A percentile compares a stretch with the other conserved stretches of the same genome.
Evolutionary conservation across 495 filamentous ascomycete genomes (phyloP).

Genomic region (Xylaria palmicola): DNA sequence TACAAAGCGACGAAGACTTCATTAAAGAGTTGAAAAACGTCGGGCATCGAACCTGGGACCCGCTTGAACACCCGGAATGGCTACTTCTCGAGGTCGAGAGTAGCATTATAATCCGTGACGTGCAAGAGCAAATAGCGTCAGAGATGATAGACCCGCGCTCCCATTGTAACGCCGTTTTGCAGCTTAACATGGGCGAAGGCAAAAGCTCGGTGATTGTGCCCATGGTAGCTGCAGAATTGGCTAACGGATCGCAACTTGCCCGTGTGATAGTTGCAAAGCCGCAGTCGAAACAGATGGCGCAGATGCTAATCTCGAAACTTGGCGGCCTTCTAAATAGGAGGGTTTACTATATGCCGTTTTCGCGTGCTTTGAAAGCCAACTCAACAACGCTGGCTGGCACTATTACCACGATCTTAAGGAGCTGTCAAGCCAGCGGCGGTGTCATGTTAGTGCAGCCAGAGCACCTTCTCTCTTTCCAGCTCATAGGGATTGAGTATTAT

Average conservation of each 20-base stretch:
- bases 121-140: slow-evolving; percentile 57
- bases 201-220: slow-evolving; percentile 73
- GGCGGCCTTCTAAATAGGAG: slow-evolving; percentile 59
- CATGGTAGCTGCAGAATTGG: slow-evolving; percentile 56
- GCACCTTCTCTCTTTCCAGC: slow-evolving; percentile 66
- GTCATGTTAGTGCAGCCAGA: slow-evolving; percentile 65
- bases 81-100: slow-evolving; percentile 65
- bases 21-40: slow-evolving; percentile 50
- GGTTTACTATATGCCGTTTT: slow-evolving; percentile 64
- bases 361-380: slow-evolving; percentile 46
- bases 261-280: slow-evolving; percentile 64
- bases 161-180: slow-evolving; percentile 55
- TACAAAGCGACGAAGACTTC: slow-evolving; percentile 37
- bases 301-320: slow-evolving; percentile 59
- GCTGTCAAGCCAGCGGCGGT: slow-evolving; percentile 49
- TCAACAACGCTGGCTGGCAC: slow-evolving; percentile 12
- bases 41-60: slow-evolving; percentile 55
- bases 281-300: slow-evolving; percentile 60
- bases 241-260: slow-evolving; percentile 51
- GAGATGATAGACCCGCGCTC: slow-evolving; percentile 55
- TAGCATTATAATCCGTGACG: slow-evolving; percentile 59
- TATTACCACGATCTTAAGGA: slow-evolving; percentile 42
- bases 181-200: slow-evolving; percentile 76
- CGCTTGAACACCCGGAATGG: slow-evolving; percentile 52
- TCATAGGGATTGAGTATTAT: slow-evolving; percentile 60